Conservation (phyloP, 176 grass and related monocot genomes). For the Pontederia paniculata region DNA sequence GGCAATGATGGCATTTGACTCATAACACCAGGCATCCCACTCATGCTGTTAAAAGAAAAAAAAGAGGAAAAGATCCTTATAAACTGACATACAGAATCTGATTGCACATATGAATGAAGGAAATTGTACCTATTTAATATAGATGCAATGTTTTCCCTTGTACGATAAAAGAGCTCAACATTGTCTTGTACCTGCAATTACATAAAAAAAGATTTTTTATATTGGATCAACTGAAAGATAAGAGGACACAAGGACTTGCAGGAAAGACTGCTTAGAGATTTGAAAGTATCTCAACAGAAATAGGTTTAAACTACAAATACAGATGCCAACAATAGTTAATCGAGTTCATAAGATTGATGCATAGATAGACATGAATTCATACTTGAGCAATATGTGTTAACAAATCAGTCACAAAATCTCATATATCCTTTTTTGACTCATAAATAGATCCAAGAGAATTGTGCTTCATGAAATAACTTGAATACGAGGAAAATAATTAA, state of each 20-base stretch:
- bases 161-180: slow-evolving; percentile 40
- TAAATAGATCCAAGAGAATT: no score
- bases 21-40: slow-evolving; percentile 52
- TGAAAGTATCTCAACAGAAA: neutral
- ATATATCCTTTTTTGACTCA: no score
- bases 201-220: neutral
- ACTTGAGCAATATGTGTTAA: no score
- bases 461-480: no score
- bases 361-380: no score
- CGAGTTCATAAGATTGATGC: no score
- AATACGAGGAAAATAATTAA: no score
- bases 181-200: slow-evolving; percentile 55
- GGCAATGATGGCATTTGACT: slow-evolving; percentile 54
- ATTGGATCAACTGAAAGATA: neutral
- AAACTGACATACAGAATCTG: neutral
- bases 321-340: neutral
- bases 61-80: neutral
- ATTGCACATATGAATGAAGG: neutral
- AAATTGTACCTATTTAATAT: slow-evolving; percentile 68
- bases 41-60: slow-evolving; percentile 42
- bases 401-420: no score
- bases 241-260: neutral
- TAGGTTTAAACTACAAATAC: neutral
- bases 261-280: neutral
- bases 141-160: slow-evolving; percentile 57